Percentiles rank a stretch among this genome's conserved stretches.
Evolutionary conservation across 352 stramenopile species (phyloP).

Genomic region (Phytophthora palmivora): DNA sequence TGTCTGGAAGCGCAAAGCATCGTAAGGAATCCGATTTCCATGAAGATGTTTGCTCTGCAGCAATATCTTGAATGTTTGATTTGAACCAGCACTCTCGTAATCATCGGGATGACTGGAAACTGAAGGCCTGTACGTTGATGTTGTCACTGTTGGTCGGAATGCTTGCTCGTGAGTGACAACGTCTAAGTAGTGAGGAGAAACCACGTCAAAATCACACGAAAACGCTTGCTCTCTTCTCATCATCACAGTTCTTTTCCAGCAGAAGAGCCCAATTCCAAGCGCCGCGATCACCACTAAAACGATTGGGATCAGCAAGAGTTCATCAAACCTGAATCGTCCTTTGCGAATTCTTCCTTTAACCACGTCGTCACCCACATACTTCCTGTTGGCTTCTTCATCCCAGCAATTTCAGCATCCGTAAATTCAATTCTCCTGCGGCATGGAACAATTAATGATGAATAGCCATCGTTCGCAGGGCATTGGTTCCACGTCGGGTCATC

Average conservation of each 20-base stretch:
- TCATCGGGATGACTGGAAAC: constrained; percentile 10
- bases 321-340: constrained; percentile 15
- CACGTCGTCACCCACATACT: constrained; percentile 30
- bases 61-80: constrained; percentile 30
- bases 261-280: constrained; percentile 9
- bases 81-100: constrained; percentile 25
- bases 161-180: constrained; percentile 6
- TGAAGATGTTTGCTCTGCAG: constrained; percentile 12
- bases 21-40: constrained; percentile 25
- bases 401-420: constrained; percentile 17
- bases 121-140: constrained; percentile 1
- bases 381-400: constrained; percentile 15
- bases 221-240: neutral
- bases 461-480: constrained; percentile 19
- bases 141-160: neutral
- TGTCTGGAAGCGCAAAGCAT: constrained; percentile 4
- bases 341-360: constrained; percentile 28
- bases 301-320: constrained; percentile 30
- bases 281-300: constrained; percentile 8
- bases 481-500: constrained; percentile 31
- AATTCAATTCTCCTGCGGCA: constrained; percentile 29
- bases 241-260: constrained; percentile 16
- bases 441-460: constrained; percentile 30
- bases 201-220: constrained; percentile 12
- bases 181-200: constrained; percentile 8